Evolutionary conservation across 2,329 filamentous ascomycete genomes (phyloP).

Genomic region (Trichoderma semiorbis): DNA sequence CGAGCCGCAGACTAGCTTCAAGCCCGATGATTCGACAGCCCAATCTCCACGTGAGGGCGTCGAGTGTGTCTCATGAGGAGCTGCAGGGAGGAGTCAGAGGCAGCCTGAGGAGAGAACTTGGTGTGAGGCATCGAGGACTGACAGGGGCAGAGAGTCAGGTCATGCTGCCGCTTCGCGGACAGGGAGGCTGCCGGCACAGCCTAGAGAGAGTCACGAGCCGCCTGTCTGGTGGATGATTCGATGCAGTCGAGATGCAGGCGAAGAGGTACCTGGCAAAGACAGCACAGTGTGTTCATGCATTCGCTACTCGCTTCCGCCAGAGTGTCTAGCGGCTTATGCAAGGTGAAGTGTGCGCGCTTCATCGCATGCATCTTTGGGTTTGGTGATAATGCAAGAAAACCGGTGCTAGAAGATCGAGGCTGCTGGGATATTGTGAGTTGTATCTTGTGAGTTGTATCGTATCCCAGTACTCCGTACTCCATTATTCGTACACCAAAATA

Average conservation of each 20-base stretch:
- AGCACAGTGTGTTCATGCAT: slow-evolving; percentile 8
- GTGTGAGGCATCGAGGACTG: background rate
- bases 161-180: background rate
- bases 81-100: slow-evolving; percentile 8
- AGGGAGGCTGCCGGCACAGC: background rate
- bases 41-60: slow-evolving; percentile 7
- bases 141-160: slow-evolving; percentile 9
- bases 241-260: background rate
- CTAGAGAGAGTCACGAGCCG: slow-evolving; percentile 12
- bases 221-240: slow-evolving; percentile 8
- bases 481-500: background rate
- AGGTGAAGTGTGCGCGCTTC: slow-evolving; percentile 8
- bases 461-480: background rate
- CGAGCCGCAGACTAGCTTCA: slow-evolving; percentile 10
- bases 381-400: background rate
- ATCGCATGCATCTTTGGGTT: background rate
- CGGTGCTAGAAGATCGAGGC: background rate
- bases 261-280: background rate
- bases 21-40: background rate
- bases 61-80: slow-evolving; percentile 14
- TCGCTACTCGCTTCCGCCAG: background rate
- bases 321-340: background rate
- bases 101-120: background rate
- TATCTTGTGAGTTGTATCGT: background rate
- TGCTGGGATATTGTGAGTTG: background rate